Conservation (phyloP, 2,329 filamentous ascomycete species). For the Verticillium longisporum region DNA sequence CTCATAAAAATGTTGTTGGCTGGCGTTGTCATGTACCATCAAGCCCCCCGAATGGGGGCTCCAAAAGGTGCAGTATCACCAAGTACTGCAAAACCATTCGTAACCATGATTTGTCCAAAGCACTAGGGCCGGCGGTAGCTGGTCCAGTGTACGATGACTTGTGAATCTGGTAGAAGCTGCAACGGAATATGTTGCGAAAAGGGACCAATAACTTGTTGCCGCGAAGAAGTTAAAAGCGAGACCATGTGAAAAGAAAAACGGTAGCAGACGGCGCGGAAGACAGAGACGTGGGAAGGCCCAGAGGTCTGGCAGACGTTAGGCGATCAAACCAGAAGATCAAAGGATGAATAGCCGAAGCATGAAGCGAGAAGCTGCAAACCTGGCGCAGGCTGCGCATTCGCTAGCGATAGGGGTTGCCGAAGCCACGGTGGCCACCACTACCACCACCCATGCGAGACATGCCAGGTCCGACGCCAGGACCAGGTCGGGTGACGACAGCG, state of each 20-base stretch:
- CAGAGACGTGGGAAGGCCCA: constrained; percentile 5
- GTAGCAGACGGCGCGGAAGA: constrained; percentile 9
- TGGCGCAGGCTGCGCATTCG: not conserved
- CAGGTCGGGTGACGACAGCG: constrained; percentile 79
- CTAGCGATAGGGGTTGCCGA: constrained; percentile 52
- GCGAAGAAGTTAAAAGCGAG: constrained; percentile 15
- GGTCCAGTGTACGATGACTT: constrained; percentile 49
- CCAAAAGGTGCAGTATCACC: constrained; percentile 6
- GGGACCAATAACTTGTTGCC: constrained; percentile 32
- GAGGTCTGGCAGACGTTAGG: constrained; percentile 14
- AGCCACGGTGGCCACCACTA: constrained; percentile 48
- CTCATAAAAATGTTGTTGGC: not conserved
- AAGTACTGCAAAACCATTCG: constrained; percentile 50
- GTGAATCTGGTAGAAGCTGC: constrained; percentile 47
- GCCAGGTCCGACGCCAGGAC: constrained; percentile 67
- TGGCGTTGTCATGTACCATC: constrained; percentile 5
- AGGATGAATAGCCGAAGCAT: not conserved
- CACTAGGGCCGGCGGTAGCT: constrained; percentile 41
- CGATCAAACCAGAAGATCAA: not conserved
- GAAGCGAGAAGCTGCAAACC: not conserved
- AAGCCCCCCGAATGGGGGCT: constrained; percentile 2
- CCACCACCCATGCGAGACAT: constrained; percentile 53
- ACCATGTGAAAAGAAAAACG: constrained; percentile 19
- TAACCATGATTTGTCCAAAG: constrained; percentile 58
- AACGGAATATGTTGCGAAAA: constrained; percentile 43